These are phyloP conservation scores for Pseudogymnoascus pannorum DNA, from an alignment of 2,329 filamentous ascomycete genomes.

Conservation along the genomic window DNA sequence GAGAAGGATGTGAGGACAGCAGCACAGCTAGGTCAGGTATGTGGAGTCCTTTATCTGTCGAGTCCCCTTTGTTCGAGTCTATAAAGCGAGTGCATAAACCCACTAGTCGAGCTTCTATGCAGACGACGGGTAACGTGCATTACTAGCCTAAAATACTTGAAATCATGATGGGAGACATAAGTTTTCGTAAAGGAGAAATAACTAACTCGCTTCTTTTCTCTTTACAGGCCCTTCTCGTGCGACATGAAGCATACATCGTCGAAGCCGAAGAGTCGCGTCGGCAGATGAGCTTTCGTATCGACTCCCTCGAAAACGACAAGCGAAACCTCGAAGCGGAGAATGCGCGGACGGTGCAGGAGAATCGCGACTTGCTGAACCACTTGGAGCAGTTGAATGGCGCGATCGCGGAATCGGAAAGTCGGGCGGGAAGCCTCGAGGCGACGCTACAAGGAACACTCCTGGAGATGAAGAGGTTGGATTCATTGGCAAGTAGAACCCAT, in stretches of 20 bases:
- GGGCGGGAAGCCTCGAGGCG: constrained; percentile 68
- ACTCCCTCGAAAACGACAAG: constrained; percentile 68
- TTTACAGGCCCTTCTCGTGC: constrained; percentile 77
- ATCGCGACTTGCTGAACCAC: constrained; percentile 71
- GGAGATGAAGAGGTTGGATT: constrained; percentile 66
- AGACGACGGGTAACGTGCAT: constrained; percentile 4
- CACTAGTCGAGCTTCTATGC: neutral
- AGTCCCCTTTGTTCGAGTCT: neutral
- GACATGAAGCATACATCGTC: constrained; percentile 90
- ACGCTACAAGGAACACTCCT: constrained; percentile 71
- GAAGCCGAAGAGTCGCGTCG: constrained; percentile 81
- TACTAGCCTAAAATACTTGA: neutral
- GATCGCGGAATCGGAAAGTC: constrained; percentile 72
- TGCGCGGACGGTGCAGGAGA: constrained; percentile 72
- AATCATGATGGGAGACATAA: neutral
- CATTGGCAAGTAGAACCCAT: constrained; percentile 65
- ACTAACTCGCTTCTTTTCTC: constrained; percentile 58
- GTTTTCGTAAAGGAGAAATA: constrained; percentile 15
- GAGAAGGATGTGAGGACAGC: constrained; percentile 85
- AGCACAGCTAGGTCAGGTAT: constrained; percentile 84
- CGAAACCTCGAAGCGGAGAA: constrained; percentile 68
- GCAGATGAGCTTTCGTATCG: constrained; percentile 65
- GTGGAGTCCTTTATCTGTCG: constrained; percentile 32
- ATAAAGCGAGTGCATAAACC: constrained; percentile 4
- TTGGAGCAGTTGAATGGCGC: constrained; percentile 75